Percentiles rank a stretch among this genome's conserved stretches.
phyloP scores from a whole-genome alignment of 345 rosid species.

The Acer yangbiense region DNA sequence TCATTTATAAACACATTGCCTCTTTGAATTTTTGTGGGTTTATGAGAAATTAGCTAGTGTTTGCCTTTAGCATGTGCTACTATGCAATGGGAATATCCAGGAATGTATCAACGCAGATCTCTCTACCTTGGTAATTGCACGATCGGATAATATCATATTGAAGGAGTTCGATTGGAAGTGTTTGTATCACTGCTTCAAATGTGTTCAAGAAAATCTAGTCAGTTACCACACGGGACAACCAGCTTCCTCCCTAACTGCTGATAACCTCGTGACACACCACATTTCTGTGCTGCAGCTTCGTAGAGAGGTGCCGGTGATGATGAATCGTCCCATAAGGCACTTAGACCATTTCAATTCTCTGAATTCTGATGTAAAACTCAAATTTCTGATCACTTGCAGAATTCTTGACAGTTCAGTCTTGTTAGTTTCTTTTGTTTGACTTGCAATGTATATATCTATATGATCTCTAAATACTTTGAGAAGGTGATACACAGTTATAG shows the following conservation, averaged over 20 bases:
- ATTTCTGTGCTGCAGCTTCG: neutral
- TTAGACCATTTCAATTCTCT: neutral
- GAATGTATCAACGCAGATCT: neutral
- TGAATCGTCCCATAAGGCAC: neutral
- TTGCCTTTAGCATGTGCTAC: neutral
- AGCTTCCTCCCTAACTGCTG: neutral
- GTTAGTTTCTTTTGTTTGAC: too few species aligned
- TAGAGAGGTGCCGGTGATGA: neutral
- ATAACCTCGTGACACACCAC: neutral
- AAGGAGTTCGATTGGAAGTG: neutral
- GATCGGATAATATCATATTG: neutral
- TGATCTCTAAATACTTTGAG: neutral
- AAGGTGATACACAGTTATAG: neutral
- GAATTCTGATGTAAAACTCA: neutral
- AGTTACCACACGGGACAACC: neutral
- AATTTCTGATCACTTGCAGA: neutral
- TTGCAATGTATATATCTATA: too few species aligned
- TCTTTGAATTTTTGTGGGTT: neutral
- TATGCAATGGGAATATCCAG: neutral
- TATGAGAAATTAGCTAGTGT: neutral
- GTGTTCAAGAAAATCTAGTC: neutral
- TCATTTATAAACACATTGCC: neutral
- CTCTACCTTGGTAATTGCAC: too few species aligned
- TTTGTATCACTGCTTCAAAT: neutral
- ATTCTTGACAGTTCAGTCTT: too few species aligned